Conservation (phyloP, 768 basidiomycete genomes). For the Mycena galericulata region DNA sequence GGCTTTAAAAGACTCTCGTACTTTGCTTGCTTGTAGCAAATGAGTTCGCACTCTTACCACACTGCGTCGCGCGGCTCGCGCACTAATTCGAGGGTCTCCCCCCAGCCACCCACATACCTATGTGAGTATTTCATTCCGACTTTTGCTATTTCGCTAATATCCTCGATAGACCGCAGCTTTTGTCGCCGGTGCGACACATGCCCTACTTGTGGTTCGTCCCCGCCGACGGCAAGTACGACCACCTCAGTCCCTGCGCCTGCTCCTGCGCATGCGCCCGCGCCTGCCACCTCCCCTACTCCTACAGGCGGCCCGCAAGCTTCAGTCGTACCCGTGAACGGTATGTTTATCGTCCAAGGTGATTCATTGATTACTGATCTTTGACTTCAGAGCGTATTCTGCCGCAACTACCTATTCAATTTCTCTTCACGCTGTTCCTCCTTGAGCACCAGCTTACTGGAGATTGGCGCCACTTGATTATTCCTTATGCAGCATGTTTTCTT, state of each 20-base stretch:
- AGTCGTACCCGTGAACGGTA: no score
- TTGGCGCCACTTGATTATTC: constrained; percentile 20
- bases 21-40: constrained; percentile 2
- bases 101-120: constrained; percentile 3
- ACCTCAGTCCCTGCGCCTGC: no score
- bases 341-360: background rate
- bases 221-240: background rate
- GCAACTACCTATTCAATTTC: constrained; percentile 17
- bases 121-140: constrained; percentile 8
- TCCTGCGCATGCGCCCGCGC: constrained; percentile 1
- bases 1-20: constrained; percentile 3
- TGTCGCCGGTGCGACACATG: no score
- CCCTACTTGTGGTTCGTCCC: constrained; percentile 17
- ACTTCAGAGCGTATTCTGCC: constrained; percentile 21
- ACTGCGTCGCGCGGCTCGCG: constrained; percentile 24
- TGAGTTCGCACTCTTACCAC: constrained; percentile 19
- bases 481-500: constrained; percentile 15
- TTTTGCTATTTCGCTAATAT: constrained; percentile 7
- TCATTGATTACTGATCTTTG: constrained; percentile 10
- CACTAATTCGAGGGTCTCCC: background rate
- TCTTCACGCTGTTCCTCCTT: constrained; percentile 24
- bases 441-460: constrained; percentile 17
- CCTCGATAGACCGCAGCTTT: no score
- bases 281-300: constrained; percentile 8
- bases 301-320: constrained; percentile 11